Evolutionary conservation across 352 stramenopile species (phyloP).

Genomic region (Aphanomyces stellatus): DNA sequence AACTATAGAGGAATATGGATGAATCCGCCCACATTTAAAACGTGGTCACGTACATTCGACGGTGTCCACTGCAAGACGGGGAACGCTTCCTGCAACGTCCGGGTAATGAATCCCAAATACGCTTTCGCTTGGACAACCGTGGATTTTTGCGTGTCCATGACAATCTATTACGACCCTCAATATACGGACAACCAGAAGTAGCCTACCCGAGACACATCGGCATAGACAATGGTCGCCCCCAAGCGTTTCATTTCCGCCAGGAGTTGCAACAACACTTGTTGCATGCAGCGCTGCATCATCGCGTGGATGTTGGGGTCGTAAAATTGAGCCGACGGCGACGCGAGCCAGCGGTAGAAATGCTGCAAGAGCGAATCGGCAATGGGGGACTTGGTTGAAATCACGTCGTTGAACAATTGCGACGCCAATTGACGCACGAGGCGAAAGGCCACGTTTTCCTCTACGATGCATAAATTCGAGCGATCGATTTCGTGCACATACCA

Average conservation of each 20-base stretch:
- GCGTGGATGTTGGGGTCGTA: conserved; percentile 93
- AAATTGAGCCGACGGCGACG: conserved; percentile 82
- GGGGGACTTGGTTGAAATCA: conserved; percentile 79
- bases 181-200: background rate
- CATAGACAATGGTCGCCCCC: conserved; percentile 92
- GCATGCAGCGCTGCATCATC: conserved; percentile 93
- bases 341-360: conserved; percentile 94
- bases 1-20: conserved; percentile 33
- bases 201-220: conserved; percentile 34
- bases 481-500: too few species aligned
- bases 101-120: conserved; percentile 93
- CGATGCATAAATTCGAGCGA: conserved; percentile 20
- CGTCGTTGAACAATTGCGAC: conserved; percentile 91
- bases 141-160: conserved; percentile 57
- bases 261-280: conserved; percentile 88
- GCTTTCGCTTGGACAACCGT: conserved; percentile 83
- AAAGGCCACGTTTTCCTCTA: conserved; percentile 88
- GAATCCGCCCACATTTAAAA: background rate
- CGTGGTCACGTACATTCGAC: conserved; percentile 26
- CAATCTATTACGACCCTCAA: conserved; percentile 35
- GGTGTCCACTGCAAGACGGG: conserved; percentile 67
- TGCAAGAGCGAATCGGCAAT: conserved; percentile 95
- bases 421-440: conserved; percentile 87
- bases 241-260: conserved; percentile 91
- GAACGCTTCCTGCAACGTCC: conserved; percentile 85